Evolutionary conservation across 1,139 yeast species (phyloP), one percentile per base, ranked within the genome.

Genomic region (Scheffersomyces illinoinensis): DNA sequence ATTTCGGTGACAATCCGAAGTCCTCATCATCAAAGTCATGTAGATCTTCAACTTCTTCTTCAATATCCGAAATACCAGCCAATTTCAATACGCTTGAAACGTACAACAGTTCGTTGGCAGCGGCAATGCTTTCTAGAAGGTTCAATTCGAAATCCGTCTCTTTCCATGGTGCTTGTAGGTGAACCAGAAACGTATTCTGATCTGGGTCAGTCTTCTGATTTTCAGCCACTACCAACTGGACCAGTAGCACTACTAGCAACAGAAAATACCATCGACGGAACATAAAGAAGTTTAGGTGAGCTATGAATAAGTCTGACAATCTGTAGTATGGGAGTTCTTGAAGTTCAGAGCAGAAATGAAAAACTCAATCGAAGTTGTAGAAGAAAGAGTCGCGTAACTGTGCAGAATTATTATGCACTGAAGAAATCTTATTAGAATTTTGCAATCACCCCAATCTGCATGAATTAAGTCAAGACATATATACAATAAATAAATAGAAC

Each of bases 91-190:
- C 68, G 1, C 85, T 71, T 0, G 84, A 81, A 20, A 77, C 68
- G 65, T 83, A 90, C 2, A 86, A 73, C 0, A 84, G 71, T 23
- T 79, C 79, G 66, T 86, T 79, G 57, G 78, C 77, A 0, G 78
- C 76, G 0, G 88, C 78, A 21, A 86, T 70, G 10, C 89, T 80
- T 67, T 89, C 93, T 3, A 88, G 68, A 53, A 87, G 70, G 60
- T 80, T 82, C 51, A 86, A 71, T 53, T 73, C 74, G 63, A 83
- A 84, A 1, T 85, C 82, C 1, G 83, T 73, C 5, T 69, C 65
- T 14, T 64, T 63, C 81, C 82, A 78, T 52, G 66, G 64, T 4
- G 74, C 68, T 33, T 66, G 63, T n/a, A 70, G 63, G 6, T 62
- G 58, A 8, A 70, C 43, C 43, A 33, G 43, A 5, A 33, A 33